Conservation (phyloP, 2,329 filamentous ascomycete genomes). For the Cladosporium sp. region DNA sequence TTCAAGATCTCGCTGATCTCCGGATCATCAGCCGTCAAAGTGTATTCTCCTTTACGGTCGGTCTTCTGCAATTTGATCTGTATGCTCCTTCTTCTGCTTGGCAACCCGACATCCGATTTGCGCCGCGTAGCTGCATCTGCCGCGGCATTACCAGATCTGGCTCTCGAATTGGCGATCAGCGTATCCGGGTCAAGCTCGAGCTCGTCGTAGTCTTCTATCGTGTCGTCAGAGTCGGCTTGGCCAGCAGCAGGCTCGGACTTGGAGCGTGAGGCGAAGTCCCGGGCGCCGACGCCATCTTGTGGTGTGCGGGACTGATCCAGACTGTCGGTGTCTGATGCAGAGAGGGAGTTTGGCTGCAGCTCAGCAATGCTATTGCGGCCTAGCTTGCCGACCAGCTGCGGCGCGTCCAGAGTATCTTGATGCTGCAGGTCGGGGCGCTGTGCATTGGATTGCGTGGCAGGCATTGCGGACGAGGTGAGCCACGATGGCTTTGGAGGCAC, state of each 20-base stretch:
- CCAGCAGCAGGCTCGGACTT: constrained; percentile 4
- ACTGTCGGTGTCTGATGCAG: constrained; percentile 30
- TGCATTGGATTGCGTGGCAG: constrained; percentile 2
- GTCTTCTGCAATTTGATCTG: constrained; percentile 46
- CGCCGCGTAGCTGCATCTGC: constrained; percentile 2
- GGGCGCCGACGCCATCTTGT: constrained; percentile 8
- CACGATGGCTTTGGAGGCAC: too few relatives aligned
- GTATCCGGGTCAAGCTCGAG: constrained; percentile 35
- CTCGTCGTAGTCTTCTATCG: constrained; percentile 41
- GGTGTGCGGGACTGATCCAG: constrained; percentile 17
- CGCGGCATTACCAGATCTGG: neutral
- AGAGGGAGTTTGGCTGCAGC: neutral
- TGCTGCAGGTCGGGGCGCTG: constrained; percentile 16
- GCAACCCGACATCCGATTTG: constrained; percentile 1
- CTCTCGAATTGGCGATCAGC: constrained; percentile 32
- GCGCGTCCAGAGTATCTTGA: constrained; percentile 21
- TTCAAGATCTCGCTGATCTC: constrained; percentile 45
- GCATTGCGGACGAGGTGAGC: neutral
- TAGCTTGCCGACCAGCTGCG: constrained; percentile 16
- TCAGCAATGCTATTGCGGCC: constrained; percentile 9
- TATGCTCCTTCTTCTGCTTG: constrained; percentile 37
- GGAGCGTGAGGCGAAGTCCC: constrained; percentile 8
- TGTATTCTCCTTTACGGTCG: constrained; percentile 43
- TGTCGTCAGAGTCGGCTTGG: constrained; percentile 24
- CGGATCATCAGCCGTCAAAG: constrained; percentile 47